Evolutionary conservation across 164 flowering plant species (phyloP).

Genomic region (Saururus chinensis): DNA sequence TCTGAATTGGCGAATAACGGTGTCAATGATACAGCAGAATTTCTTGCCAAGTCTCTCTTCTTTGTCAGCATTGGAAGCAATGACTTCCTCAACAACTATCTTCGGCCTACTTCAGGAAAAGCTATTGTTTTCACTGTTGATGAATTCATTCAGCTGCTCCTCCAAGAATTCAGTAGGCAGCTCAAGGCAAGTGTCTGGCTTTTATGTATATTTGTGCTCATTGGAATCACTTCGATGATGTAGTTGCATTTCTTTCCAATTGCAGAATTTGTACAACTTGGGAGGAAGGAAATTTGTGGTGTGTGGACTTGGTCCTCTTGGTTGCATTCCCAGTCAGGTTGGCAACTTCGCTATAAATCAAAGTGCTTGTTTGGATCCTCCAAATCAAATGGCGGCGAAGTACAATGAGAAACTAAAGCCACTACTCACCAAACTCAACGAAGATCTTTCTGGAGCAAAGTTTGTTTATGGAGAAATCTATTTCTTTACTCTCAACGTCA

Average conservation of each 20-base stretch:
- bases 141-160: not conserved
- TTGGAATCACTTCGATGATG: too few species aligned
- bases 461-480: not conserved
- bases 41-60: conserved; percentile 7
- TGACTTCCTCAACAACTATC: conserved; percentile 5
- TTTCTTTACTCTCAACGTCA: not conserved
- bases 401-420: not conserved
- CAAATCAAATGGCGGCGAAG: not conserved
- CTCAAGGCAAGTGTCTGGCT: conserved; percentile 3
- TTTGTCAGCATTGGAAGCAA: conserved; percentile 7
- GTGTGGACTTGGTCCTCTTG: conserved; percentile 8
- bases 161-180: conserved; percentile 3
- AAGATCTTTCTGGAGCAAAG: not conserved
- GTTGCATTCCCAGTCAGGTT: conserved; percentile 4
- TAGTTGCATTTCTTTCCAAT: not conserved
- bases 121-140: not conserved
- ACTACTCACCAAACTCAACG: not conserved
- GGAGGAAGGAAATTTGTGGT: conserved; percentile 10
- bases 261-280: conserved; percentile 5
- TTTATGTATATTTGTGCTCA: not conserved
- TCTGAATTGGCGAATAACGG: not conserved
- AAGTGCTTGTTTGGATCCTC: not conserved
- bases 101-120: not conserved
- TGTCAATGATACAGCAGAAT: not conserved
- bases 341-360: not conserved